phyloP scores from a whole-genome alignment of 805 yeast species.

The Alloascoidea hylecoeti region DNA sequence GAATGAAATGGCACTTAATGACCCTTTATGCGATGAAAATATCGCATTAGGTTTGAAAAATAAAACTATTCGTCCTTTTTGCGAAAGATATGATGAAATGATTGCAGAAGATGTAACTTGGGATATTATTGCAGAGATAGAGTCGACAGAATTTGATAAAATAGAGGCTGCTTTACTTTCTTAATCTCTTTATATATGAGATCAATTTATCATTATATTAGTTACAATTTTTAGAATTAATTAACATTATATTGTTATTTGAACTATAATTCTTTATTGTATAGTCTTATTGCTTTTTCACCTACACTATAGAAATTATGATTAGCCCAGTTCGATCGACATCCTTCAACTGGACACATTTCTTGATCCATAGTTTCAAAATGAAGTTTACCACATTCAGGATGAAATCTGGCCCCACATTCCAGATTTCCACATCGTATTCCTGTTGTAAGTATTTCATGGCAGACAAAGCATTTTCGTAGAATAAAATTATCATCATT shows the following conservation, averaged over 20 bases:
- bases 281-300: constrained; percentile 3
- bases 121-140: constrained; percentile 80
- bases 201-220: too few relatives aligned
- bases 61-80: constrained; percentile 29
- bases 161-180: neutral
- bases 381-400: constrained; percentile 23
- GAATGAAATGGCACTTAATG: constrained; percentile 5
- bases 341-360: constrained; percentile 19
- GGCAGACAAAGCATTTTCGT: constrained; percentile 33
- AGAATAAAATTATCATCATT: constrained; percentile 14
- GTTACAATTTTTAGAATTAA: too few relatives aligned
- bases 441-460: constrained; percentile 40
- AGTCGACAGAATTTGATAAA: constrained; percentile 36
- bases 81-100: constrained; percentile 48
- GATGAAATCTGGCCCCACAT: constrained; percentile 31
- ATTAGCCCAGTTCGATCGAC: constrained; percentile 11
- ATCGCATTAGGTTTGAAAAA: constrained; percentile 5
- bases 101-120: constrained; percentile 71
- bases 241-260: too few relatives aligned
- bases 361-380: constrained; percentile 11
- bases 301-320: constrained; percentile 10
- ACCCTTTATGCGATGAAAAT: constrained; percentile 9
- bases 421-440: constrained; percentile 19
- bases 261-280: too few relatives aligned
- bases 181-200: neutral